Evolutionary conservation across 2,329 filamentous ascomycete species (phyloP), one percentile per base, ranked within the genome.

Genomic region (Stemphylium beticola): DNA sequence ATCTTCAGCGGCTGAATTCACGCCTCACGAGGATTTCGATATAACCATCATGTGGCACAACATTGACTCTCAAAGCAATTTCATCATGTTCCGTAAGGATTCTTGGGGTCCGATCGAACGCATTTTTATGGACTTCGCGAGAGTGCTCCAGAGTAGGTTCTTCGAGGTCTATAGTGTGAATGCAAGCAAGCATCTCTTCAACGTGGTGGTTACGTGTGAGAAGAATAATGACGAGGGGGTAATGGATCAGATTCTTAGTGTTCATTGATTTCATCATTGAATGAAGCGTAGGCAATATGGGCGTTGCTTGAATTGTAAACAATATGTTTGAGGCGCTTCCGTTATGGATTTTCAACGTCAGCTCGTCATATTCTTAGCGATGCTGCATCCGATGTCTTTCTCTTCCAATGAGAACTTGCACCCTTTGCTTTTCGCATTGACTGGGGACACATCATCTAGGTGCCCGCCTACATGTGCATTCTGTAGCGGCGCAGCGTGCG

Each of bases 101-200:
- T 50, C 47, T 12, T 1, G 18, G 11, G 38, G 47, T 11, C 47
- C 47, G 4, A 43, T 50, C 14, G 39, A 43, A 20, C 38, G 39
- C 10, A 50, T 50, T 26, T 7, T 50, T 5, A 31, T 36, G 15
- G 47, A 36, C 14, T 50, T 50, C 31, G 38, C 38, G 18, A 37
- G 9, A 14, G 47, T 43, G 29, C 15, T 50, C 7, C 18, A 42
- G 38, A 50, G 29, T 7, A 38, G 47, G 12, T 29, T 43, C 1
- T 29, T 50, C 4, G 47, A 43, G 14, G 15, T 50, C 9, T 36
- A 42, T 7, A 50, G 38, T 22, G 20, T 50, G 17, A 43, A 42
- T 42, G 47, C 39, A 12, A 50, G 47, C 18, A 50, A 43, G 38
- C 29, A 50, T n/a, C 7, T 43, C 4, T 43, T 50, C 32, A 42